Evolutionary conservation across 108 stramenopile genomes (phyloP).

Genomic region (Nannochloropsis salina): DNA sequence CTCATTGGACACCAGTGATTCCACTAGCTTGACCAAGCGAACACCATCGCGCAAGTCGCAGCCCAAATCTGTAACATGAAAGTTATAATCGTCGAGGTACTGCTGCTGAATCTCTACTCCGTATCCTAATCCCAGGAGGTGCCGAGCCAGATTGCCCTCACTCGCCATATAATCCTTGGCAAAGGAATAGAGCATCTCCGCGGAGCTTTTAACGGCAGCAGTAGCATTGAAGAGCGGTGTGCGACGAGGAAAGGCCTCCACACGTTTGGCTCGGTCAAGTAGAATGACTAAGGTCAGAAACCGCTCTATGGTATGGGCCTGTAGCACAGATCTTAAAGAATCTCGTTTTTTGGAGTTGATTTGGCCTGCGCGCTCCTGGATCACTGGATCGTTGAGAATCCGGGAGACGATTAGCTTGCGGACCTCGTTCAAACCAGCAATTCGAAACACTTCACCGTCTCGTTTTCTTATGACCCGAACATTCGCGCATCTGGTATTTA

Average conservation of each 20-base stretch:
- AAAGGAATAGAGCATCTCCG: background rate
- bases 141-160: background rate
- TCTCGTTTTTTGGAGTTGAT: background rate
- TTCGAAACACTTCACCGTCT: background rate
- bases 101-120: background rate
- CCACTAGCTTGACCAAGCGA: background rate
- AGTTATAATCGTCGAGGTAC: constrained; percentile 16
- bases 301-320: background rate
- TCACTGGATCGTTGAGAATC: background rate
- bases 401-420: background rate
- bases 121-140: background rate
- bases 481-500: background rate
- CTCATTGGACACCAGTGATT: background rate
- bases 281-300: background rate
- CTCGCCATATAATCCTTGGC: background rate
- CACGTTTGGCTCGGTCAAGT: background rate
- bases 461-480: background rate
- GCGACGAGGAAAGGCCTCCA: background rate
- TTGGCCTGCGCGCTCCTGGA: background rate
- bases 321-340: background rate
- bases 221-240: background rate
- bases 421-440: background rate
- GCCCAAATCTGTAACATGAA: background rate
- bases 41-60: constrained; percentile 20
- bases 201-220: background rate